These are phyloP conservation scores for Ganoderma sp. DNA, from an alignment of 1,284 basidiomycete species.

Conservation along the genomic window DNA sequence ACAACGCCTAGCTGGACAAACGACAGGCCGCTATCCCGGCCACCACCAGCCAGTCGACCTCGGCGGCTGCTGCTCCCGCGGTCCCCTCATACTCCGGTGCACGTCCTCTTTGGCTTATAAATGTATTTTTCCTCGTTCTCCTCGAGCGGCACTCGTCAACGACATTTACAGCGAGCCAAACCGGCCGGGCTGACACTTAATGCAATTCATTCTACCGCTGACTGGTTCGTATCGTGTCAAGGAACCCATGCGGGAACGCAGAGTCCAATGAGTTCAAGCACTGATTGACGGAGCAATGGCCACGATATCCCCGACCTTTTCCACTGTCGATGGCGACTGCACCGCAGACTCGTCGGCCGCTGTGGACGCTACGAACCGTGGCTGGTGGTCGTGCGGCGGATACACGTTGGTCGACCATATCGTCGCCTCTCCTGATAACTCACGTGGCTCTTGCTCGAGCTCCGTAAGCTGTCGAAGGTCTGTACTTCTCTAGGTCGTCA, in stretches of 20 bases:
- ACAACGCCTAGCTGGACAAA: conserved; percentile 24
- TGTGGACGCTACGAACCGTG: conserved; percentile 61
- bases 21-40: conserved; percentile 14
- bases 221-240: conserved; percentile 14
- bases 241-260: conserved; percentile 33
- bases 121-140: conserved; percentile 34
- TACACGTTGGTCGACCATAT: conserved; percentile 72
- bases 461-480: conserved; percentile 45
- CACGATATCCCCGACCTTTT: conserved; percentile 68
- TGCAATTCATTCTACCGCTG: conserved; percentile 66
- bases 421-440: conserved; percentile 78
- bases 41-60: conserved; percentile 2
- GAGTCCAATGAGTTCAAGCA: conserved; percentile 66
- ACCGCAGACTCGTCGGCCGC: conserved; percentile 62
- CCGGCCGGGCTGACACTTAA: conserved; percentile 81
- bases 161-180: conserved; percentile 49
- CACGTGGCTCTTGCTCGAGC: conserved; percentile 65
- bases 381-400: conserved; percentile 92
- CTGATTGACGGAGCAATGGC: conserved; percentile 81
- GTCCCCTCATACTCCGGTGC: conserved; percentile 62
- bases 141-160: conserved; percentile 7
- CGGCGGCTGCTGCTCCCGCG: conserved; percentile 37
- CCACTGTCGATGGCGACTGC: conserved; percentile 72
- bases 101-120: conserved; percentile 67
- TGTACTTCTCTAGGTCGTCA: not conserved